These are phyloP conservation scores for Backusella morwellensis DNA, from an alignment of 192 early-diverging fungal genomes.

Conservation along the genomic window DNA sequence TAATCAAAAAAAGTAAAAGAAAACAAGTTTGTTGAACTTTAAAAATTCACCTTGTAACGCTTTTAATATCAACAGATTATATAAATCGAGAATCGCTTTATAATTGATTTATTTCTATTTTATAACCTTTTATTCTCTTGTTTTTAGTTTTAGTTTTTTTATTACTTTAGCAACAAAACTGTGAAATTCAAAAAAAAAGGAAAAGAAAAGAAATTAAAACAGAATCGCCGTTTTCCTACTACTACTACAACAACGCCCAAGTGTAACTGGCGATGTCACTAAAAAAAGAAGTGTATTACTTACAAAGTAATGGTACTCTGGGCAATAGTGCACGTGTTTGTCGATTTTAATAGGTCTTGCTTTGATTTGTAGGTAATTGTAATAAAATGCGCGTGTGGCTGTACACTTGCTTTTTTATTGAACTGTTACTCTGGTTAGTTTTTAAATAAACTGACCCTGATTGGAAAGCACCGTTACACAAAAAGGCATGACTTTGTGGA, in stretches of 20 bases:
- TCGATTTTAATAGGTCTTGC: not conserved
- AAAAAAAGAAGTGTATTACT: not conserved
- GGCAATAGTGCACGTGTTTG: not conserved
- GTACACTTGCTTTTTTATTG: not conserved
- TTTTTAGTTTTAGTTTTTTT: not conserved
- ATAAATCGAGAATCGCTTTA: not conserved
- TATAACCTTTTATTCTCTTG: not conserved
- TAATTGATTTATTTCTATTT: not conserved
- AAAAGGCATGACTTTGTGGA: not conserved
- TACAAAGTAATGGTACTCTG: not conserved
- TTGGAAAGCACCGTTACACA: not conserved
- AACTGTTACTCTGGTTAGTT: not conserved
- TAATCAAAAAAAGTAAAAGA: conserved; percentile 9
- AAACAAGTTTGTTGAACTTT: conserved; percentile 4
- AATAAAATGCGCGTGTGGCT: conserved; percentile 1
- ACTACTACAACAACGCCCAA: not conserved
- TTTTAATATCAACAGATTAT: not conserved
- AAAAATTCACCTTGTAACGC: not conserved
- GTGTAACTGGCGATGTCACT: not conserved
- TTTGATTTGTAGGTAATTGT: not conserved
- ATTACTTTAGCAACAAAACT: not conserved
- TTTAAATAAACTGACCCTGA: not conserved
- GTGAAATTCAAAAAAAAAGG: no score
- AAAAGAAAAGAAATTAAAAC: not conserved
- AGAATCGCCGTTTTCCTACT: not conserved